Conservation (phyloP, 495 filamentous ascomycete species). For the Achaetomiella virescens region DNA sequence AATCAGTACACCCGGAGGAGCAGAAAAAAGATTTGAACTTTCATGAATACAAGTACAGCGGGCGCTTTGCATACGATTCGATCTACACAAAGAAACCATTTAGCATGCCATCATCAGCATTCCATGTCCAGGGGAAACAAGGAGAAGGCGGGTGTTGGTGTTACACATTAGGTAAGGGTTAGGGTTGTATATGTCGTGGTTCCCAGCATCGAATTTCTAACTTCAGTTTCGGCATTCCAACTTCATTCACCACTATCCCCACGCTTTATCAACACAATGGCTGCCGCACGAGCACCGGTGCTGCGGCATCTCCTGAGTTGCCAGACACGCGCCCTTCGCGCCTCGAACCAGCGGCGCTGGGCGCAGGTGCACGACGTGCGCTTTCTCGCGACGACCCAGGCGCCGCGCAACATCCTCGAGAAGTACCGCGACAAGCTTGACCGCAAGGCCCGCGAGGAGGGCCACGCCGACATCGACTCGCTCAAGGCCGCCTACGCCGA, state of each 20-base stretch:
- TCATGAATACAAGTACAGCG: too few species aligned
- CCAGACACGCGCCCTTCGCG: constrained; percentile 22
- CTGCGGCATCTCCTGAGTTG: constrained; percentile 33
- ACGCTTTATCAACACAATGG: constrained; percentile 20
- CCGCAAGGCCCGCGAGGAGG: constrained; percentile 74
- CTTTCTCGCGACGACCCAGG: constrained; percentile 61
- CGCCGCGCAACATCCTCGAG: constrained; percentile 58
- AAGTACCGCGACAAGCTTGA: constrained; percentile 85
- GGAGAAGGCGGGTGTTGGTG: background rate
- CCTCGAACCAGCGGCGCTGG: constrained; percentile 65
- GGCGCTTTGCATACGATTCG: too few species aligned
- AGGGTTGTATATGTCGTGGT: too few species aligned
- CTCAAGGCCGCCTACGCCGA: constrained; percentile 77
- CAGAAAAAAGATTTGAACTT: too few species aligned
- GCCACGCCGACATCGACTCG: constrained; percentile 64
- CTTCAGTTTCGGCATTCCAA: background rate
- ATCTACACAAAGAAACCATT: too few species aligned
- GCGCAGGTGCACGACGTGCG: constrained; percentile 90
- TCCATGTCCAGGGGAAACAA: too few species aligned
- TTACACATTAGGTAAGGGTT: background rate
- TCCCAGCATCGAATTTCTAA: background rate
- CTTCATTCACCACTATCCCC: background rate
- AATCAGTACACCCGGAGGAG: too few species aligned
- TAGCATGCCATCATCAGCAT: too few species aligned
- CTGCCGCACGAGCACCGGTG: constrained; percentile 27